Percentiles rank a stretch among this genome's conserved stretches.
phyloP scores from a whole-genome alignment of 1,284 basidiomycete genomes.

The Leccinum discolor region DNA sequence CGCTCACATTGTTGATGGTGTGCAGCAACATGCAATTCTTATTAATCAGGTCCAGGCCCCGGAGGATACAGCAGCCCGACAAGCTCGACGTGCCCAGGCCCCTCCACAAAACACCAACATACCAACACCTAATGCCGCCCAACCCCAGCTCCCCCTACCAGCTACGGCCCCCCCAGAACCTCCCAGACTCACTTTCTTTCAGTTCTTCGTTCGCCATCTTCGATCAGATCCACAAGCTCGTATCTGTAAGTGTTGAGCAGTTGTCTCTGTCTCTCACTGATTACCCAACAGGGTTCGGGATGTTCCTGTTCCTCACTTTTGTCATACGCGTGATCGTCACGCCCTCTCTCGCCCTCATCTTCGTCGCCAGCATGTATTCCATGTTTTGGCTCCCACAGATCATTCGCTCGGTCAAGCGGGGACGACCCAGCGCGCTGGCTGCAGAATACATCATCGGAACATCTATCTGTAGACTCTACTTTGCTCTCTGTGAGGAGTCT shows the following conservation, averaged over 20 bases:
- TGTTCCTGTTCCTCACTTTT: constrained; percentile 68
- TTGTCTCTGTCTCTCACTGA: not conserved
- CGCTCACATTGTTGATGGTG: not conserved
- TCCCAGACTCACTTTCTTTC: constrained; percentile 39
- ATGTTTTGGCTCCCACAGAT: constrained; percentile 87
- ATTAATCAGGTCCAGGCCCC: constrained; percentile 83
- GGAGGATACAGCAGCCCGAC: constrained; percentile 52
- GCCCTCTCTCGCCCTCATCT: constrained; percentile 68
- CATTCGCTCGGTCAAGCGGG: constrained; percentile 62
- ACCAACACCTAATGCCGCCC: constrained; percentile 6
- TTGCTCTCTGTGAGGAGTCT: constrained; percentile 62
- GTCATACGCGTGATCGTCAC: constrained; percentile 76
- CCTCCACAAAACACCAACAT: constrained; percentile 6
- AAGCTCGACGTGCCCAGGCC: constrained; percentile 16
- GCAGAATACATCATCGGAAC: constrained; percentile 67
- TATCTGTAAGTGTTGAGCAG: constrained; percentile 50
- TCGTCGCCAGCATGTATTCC: constrained; percentile 59
- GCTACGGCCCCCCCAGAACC: constrained; percentile 15
- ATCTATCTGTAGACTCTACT: constrained; percentile 68
- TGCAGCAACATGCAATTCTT: constrained; percentile 82
- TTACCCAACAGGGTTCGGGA: constrained; percentile 55
- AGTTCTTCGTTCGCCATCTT: constrained; percentile 56
- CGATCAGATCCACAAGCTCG: constrained; percentile 72
- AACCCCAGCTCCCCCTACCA: constrained; percentile 18
- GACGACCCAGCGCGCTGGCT: constrained; percentile 58